phyloP scores from a whole-genome alignment of 73 alveolate species.

The Effrenium voratum region DNA sequence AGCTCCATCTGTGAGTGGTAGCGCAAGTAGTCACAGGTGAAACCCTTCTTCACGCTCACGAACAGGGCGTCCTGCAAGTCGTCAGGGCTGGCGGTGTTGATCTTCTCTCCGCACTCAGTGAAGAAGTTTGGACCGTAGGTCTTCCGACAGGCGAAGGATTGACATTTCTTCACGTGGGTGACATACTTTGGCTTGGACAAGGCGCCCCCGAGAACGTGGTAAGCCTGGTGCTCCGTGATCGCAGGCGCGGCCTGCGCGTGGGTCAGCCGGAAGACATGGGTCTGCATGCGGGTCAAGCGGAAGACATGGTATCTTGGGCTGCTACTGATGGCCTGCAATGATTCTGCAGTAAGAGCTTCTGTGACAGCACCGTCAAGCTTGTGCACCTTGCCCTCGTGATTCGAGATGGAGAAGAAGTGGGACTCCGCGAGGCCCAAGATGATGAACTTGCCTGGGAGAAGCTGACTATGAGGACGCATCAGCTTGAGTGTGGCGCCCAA shows the following conservation, averaged over 20 bases:
- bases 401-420: constrained; percentile 48
- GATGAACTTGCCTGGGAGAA: background rate
- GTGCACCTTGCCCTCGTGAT: too few relatives aligned
- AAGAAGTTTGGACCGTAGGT: background rate
- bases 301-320: too few relatives aligned
- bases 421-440: background rate
- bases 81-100: background rate
- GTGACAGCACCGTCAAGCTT: too few relatives aligned
- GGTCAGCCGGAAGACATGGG: too few relatives aligned
- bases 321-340: too few relatives aligned
- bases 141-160: background rate
- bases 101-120: background rate
- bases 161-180: background rate
- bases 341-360: too few relatives aligned
- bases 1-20: background rate
- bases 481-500: too few relatives aligned
- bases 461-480: too few relatives aligned
- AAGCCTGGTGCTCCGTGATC: background rate
- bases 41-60: background rate
- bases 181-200: background rate
- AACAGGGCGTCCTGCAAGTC: background rate
- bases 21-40: background rate
- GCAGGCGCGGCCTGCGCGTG: background rate
- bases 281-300: too few relatives aligned
- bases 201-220: too few relatives aligned